Percentiles rank a stretch among this genome's conserved stretches.
phyloP scores from a whole-genome alignment of 257 asterid species.

The Salvia hispanica region DNA sequence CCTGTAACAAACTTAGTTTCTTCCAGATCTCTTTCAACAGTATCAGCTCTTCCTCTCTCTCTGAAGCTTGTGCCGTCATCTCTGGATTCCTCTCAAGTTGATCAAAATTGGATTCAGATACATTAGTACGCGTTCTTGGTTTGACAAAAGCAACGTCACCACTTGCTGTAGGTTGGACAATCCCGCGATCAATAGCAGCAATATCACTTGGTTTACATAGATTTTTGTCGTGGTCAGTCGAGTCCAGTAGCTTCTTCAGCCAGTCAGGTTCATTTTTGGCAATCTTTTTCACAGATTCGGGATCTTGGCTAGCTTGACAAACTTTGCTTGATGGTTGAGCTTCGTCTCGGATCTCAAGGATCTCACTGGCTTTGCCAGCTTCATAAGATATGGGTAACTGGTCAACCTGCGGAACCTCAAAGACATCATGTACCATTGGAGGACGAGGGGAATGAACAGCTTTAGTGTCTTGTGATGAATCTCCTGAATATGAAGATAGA shows the following conservation, averaged over 20 bases:
- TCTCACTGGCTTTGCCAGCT: slow-evolving; percentile 28
- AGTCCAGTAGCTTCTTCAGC: slow-evolving; percentile 62
- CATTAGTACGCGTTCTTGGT: slow-evolving; percentile 35
- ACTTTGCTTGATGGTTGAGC: slow-evolving; percentile 9
- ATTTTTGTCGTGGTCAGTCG: slow-evolving; percentile 41
- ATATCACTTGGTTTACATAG: slow-evolving; percentile 46
- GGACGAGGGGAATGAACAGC: slow-evolving; percentile 40
- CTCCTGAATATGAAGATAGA: slow-evolving; percentile 30
- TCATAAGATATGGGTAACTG: slow-evolving; percentile 33
- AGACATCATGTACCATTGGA: slow-evolving; percentile 71
- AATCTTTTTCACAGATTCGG: slow-evolving; percentile 35
- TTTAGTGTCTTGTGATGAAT: slow-evolving; percentile 26
- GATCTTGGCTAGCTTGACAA: slow-evolving; percentile 30
- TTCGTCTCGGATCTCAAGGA: slow-evolving; percentile 33
- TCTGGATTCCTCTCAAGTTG: slow-evolving; percentile 43
- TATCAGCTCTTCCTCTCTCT: slow-evolving; percentile 55
- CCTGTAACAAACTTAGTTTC: slow-evolving; percentile 51
- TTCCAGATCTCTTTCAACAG: slow-evolving; percentile 66
- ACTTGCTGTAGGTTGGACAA: slow-evolving; percentile 38
- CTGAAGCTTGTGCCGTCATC: slow-evolving; percentile 35
- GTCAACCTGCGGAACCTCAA: slow-evolving; percentile 81
- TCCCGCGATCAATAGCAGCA: slow-evolving; percentile 46
- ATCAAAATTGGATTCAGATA: slow-evolving; percentile 32
- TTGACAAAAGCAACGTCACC: slow-evolving; percentile 42
- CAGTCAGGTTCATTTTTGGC: slow-evolving; percentile 54